Conservation (phyloP, 768 basidiomycete genomes). For the Goffeauzyma gilvescens region DNA sequence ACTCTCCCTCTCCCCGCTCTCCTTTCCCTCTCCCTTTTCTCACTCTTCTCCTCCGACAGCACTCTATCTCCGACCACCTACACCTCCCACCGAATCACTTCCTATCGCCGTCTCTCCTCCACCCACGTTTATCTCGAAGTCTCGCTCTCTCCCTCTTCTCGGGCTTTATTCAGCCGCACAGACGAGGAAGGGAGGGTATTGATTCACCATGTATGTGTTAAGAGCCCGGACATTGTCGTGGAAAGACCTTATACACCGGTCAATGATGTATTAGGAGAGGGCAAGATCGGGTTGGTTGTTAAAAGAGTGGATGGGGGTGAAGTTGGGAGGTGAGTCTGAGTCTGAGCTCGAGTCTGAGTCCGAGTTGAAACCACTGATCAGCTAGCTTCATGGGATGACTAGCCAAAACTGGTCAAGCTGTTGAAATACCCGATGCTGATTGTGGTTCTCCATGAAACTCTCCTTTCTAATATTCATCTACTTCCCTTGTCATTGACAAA, state of each 20-base stretch:
- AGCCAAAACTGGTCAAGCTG: too few species aligned
- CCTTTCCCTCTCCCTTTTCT: constrained; percentile 10
- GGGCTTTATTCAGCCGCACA: constrained; percentile 8
- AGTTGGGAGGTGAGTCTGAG: constrained; percentile 26
- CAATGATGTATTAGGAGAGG: constrained; percentile 21
- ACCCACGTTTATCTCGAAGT: constrained; percentile 19
- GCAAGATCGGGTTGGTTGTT: constrained; percentile 20
- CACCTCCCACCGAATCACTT: constrained; percentile 16
- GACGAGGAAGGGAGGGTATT: constrained; percentile 9
- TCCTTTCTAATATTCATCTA: not conserved
- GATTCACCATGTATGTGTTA: constrained; percentile 28
- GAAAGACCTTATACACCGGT: constrained; percentile 29
- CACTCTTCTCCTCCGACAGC: constrained; percentile 9
- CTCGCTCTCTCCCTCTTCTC: constrained; percentile 11
- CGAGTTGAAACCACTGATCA: too few species aligned
- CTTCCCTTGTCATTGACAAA: not conserved
- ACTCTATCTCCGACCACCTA: constrained; percentile 18
- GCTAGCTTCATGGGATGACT: too few species aligned
- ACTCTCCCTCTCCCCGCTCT: constrained; percentile 7
- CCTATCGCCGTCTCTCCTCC: constrained; percentile 11
- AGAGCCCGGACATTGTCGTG: constrained; percentile 27
- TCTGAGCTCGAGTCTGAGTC: not conserved
- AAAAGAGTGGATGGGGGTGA: constrained; percentile 29
- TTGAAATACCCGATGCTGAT: not conserved
- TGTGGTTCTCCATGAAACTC: not conserved